These are phyloP conservation scores for Begonia masoniana DNA, from an alignment of 306 rosid species.

Conservation along the genomic window DNA sequence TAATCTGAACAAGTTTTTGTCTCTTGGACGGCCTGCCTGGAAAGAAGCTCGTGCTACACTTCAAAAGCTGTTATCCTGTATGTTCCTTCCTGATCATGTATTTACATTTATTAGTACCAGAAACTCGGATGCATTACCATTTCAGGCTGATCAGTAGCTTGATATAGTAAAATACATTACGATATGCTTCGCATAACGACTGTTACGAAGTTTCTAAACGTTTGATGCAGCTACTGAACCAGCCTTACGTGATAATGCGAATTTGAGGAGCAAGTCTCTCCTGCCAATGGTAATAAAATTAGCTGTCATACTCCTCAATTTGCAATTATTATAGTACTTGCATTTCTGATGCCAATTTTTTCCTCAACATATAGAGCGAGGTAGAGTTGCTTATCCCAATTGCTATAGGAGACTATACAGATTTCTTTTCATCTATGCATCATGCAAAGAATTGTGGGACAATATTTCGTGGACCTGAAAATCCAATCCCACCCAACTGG, in stretches of 20 bases:
- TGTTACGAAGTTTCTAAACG: constrained; percentile 3
- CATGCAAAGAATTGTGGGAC: constrained; percentile 86
- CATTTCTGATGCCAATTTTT: constrained; percentile 8
- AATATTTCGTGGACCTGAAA: constrained; percentile 70
- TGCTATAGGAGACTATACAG: constrained; percentile 78
- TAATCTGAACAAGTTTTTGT: constrained; percentile 76
- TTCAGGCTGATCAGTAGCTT: too few species aligned
- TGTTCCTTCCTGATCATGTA: neutral
- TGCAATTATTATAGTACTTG: constrained; percentile 9
- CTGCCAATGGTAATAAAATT: constrained; percentile 50
- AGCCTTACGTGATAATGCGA: constrained; percentile 60
- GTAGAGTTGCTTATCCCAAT: constrained; percentile 75
- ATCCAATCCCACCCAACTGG: constrained; percentile 63
- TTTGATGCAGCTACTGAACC: constrained; percentile 58
- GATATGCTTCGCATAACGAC: neutral
- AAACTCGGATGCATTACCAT: too few species aligned
- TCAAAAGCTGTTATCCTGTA: constrained; percentile 77
- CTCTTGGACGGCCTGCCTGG: constrained; percentile 91
- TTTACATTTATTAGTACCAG: too few species aligned
- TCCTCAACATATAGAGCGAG: constrained; percentile 22
- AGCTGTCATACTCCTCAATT: constrained; percentile 1
- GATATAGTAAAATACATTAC: too few species aligned
- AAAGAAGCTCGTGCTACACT: constrained; percentile 90
- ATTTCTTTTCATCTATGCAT: constrained; percentile 72
- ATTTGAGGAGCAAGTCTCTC: constrained; percentile 56